A percentile compares a stretch with the other conserved stretches of the same genome.
phyloP scores from a whole-genome alignment of 768 basidiomycete species.

The Psilocybe cubensis region DNA sequence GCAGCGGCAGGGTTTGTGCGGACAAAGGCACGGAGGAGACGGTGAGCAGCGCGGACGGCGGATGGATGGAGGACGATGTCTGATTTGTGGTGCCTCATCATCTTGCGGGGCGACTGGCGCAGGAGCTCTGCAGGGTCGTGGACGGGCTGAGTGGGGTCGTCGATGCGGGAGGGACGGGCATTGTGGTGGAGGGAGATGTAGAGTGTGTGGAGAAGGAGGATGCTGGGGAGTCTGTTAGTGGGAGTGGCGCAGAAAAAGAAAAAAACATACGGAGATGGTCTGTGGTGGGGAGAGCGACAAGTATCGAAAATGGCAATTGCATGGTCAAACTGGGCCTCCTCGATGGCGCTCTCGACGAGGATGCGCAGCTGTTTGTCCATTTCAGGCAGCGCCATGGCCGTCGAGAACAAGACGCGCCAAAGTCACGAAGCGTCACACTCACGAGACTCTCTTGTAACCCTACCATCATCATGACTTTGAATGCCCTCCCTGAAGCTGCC shows the following conservation, averaged over 20 bases:
- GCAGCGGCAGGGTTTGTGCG: conserved; percentile 58
- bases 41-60: conserved; percentile 55
- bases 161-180: conserved; percentile 19
- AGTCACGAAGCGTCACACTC: conserved; percentile 21
- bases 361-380: conserved; percentile 36
- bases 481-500: not conserved
- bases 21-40: conserved; percentile 57
- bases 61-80: conserved; percentile 42
- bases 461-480: not conserved
- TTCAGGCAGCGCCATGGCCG: conserved; percentile 15
- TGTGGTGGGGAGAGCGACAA: conserved; percentile 58
- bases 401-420: not conserved
- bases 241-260: not conserved
- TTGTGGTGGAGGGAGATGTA: conserved; percentile 73
- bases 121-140: conserved; percentile 26
- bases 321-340: too few species aligned
- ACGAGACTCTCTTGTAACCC: conserved; percentile 9
- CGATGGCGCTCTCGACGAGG: conserved; percentile 69
- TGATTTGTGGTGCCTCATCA: conserved; percentile 39
- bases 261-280: conserved; percentile 57
- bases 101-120: conserved; percentile 53
- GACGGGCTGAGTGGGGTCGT: conserved; percentile 21
- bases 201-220: conserved; percentile 68
- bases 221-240: conserved; percentile 36
- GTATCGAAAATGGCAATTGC: conserved; percentile 63